Conservation (phyloP, 2,329 filamentous ascomycete genomes). For the Rhinocladiella mackenziei region DNA sequence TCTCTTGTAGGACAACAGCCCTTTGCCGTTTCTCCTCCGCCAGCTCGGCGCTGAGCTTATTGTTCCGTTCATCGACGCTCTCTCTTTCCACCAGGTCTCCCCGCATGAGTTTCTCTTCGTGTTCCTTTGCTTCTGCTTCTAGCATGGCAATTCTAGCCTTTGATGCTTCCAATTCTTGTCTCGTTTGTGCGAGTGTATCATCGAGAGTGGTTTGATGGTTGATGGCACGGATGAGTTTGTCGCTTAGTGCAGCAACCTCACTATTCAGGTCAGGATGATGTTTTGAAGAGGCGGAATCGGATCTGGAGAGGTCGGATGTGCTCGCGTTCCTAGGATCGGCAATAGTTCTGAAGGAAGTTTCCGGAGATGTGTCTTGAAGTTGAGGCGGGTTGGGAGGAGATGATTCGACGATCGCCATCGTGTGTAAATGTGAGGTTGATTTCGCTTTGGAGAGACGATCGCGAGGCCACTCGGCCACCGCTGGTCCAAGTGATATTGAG, state of each 20-base stretch:
- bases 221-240: constrained; percentile 94
- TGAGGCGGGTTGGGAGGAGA: constrained; percentile 30
- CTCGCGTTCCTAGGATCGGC: constrained; percentile 41
- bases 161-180: constrained; percentile 75
- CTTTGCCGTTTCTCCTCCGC: constrained; percentile 64
- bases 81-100: constrained; percentile 73
- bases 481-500: constrained; percentile 24
- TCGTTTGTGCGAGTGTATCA: constrained; percentile 75
- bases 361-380: constrained; percentile 33
- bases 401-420: constrained; percentile 34
- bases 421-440: constrained; percentile 42
- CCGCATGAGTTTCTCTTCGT: constrained; percentile 64
- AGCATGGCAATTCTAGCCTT: constrained; percentile 64
- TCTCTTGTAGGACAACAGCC: constrained; percentile 67
- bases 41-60: constrained; percentile 54
- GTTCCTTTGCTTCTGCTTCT: constrained; percentile 65
- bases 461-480: constrained; percentile 11
- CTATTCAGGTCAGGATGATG: constrained; percentile 61
- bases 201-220: constrained; percentile 92
- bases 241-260: constrained; percentile 86
- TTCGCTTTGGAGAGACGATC: constrained; percentile 41
- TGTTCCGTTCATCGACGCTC: constrained; percentile 69
- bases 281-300: constrained; percentile 36
- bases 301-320: constrained; percentile 37
- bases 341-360: constrained; percentile 45